Evolutionary conservation across 805 yeast genomes (phyloP).

Genomic region (Lipomyces kockii): DNA sequence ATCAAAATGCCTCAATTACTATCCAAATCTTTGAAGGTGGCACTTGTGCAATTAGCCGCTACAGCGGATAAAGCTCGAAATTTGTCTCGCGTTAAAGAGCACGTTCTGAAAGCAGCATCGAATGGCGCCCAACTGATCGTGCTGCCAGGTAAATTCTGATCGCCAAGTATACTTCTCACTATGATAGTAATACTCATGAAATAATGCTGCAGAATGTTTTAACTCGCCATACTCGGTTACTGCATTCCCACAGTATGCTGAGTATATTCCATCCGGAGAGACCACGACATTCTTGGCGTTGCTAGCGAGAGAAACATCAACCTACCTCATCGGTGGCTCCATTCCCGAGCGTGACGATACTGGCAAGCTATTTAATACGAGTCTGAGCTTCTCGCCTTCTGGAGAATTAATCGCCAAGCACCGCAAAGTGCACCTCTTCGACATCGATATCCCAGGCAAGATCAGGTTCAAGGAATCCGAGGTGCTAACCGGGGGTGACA

Average conservation of each 20-base stretch:
- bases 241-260: constrained; percentile 87
- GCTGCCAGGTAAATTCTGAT: constrained; percentile 56
- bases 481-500: constrained; percentile 75
- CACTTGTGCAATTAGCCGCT: constrained; percentile 80
- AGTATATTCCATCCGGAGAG: constrained; percentile 73
- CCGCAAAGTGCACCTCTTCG: constrained; percentile 89
- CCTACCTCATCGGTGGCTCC: constrained; percentile 86
- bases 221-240: constrained; percentile 92
- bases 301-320: constrained; percentile 66
- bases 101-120: constrained; percentile 69
- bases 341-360: constrained; percentile 75
- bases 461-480: constrained; percentile 84
- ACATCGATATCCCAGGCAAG: constrained; percentile 88
- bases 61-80: constrained; percentile 83
- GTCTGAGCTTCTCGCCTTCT: constrained; percentile 67
- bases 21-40: constrained; percentile 50
- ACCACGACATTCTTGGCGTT: constrained; percentile 63
- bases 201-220: constrained; percentile 69
- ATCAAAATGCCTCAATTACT: constrained; percentile 20
- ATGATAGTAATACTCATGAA: not conserved
- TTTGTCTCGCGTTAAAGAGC: constrained; percentile 65
- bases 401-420: constrained; percentile 87
- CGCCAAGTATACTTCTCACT: too few relatives aligned
- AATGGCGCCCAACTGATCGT: constrained; percentile 73
- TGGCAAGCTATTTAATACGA: constrained; percentile 70